Evolutionary conservation across 768 basidiomycete species (phyloP).

Genomic region (Symmetrospora coprosmae): DNA sequence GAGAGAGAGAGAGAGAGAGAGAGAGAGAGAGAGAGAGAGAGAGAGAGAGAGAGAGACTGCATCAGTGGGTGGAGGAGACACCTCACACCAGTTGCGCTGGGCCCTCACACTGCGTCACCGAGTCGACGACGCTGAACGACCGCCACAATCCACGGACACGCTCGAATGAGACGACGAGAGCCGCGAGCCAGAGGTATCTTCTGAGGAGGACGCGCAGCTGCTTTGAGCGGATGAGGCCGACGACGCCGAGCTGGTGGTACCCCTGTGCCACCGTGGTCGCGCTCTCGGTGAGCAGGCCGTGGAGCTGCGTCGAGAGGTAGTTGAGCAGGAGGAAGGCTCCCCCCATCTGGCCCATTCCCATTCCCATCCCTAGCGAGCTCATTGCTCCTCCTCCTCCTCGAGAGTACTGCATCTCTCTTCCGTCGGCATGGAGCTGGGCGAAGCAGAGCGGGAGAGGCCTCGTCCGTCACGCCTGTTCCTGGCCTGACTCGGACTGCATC

Average conservation of each 20-base stretch:
- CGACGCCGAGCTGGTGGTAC: background rate
- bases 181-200: constrained; percentile 8
- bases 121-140: background rate
- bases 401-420: no score
- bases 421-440: no score
- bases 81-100: background rate
- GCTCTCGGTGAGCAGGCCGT: background rate
- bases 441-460: no score
- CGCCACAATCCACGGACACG: constrained; percentile 9
- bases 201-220: constrained; percentile 2
- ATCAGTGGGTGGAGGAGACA: background rate
- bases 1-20: no score
- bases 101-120: background rate
- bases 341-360: constrained; percentile 13
- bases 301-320: background rate
- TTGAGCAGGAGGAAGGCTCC: constrained; percentile 16
- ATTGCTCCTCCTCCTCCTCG: no score
- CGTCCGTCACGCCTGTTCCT: no score
- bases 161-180: background rate
- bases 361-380: no score
- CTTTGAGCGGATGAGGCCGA: background rate
- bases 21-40: no score
- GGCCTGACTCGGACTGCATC: no score
- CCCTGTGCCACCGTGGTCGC: background rate
- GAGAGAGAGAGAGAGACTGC: no score